Evolutionary conservation across 2,329 filamentous ascomycete genomes (phyloP).

Genomic region (Diaporthe humulicola): DNA sequence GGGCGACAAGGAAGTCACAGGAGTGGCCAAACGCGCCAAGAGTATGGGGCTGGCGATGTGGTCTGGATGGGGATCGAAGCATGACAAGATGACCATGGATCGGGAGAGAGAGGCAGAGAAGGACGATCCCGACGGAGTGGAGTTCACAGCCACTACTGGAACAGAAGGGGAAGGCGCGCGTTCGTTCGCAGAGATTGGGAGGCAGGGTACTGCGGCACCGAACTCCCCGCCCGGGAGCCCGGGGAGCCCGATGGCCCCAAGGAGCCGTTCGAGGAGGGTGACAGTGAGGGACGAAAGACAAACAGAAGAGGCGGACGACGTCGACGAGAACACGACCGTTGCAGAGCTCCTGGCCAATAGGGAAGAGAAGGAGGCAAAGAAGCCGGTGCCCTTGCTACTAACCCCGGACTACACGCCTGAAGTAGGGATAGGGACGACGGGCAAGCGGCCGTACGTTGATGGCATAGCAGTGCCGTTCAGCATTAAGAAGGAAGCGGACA

Average conservation of each 20-base stretch:
- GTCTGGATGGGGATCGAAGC: conserved; percentile 89
- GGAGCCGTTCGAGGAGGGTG: conserved; percentile 59
- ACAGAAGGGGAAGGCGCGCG: conserved; percentile 60
- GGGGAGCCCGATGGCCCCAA: conserved; percentile 49
- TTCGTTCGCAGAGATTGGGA: conserved; percentile 55
- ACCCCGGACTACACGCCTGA: conserved; percentile 59
- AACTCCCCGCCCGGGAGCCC: conserved; percentile 40
- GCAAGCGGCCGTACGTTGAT: conserved; percentile 75
- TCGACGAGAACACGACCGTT: conserved; percentile 56
- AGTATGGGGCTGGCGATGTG: conserved; percentile 86
- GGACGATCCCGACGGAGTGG: conserved; percentile 51
- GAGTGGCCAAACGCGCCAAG: conserved; percentile 66
- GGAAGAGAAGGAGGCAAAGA: conserved; percentile 51
- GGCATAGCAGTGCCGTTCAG: conserved; percentile 82
- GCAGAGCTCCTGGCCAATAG: conserved; percentile 58
- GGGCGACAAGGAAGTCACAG: conserved; percentile 60
- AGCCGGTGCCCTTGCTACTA: conserved; percentile 51
- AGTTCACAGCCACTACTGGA: conserved; percentile 51
- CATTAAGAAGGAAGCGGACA: conserved; percentile 70
- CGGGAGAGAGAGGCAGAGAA: conserved; percentile 65
- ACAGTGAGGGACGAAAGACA: conserved; percentile 67
- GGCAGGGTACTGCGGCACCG: conserved; percentile 50
- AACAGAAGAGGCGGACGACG: conserved; percentile 48
- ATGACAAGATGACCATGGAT: conserved; percentile 81
- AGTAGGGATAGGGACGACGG: conserved; percentile 60